Evolutionary conservation across 805 yeast genomes (phyloP), one percentile per base, ranked within the genome.

Genomic region (Kodamaea neixiangensis): DNA sequence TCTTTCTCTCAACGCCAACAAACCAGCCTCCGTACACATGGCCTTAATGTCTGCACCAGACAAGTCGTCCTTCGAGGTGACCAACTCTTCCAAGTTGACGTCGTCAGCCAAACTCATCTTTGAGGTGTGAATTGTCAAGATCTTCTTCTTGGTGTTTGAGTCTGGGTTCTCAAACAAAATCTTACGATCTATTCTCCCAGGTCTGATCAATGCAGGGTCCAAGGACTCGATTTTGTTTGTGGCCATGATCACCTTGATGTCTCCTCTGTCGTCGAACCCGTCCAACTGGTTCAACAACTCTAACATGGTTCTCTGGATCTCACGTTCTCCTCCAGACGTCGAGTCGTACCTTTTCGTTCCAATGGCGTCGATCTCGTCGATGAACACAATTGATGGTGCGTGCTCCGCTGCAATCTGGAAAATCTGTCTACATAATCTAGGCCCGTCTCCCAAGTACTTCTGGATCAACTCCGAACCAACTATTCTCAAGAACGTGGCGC

Each of bases 31-130:
- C 1, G 98, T 92, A 68, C 97, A 91, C 56, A 93, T 90, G 50
- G 97, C 98, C 74, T 93, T 93, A 59, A 93, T 94, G 70, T 93
- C 98, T 3, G 98, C 98, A 54, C 98, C 98, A 7, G 97, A 89
- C 56, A 94, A 78, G 52, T 94, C 98, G 68, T 93, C 97, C 78
- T 92, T 93, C 31, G 93, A 78, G 51, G 86, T 86, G 39, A 93
- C 96, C 59, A 93, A 81, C 63, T 88, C 96, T 58, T 90, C 97
- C 54, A 92, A 78, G 59, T 89, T 89, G 47, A 92, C 96, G 60
- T 92, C 97, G 20, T 83, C 84, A 14, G 94, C 82, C 59, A 92
- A 78, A 61, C 85, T 89, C 98, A 92, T 92, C 73, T 90, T 92
- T 55, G 89, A 83, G 2, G 97, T 92, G 69, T 93, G 98, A 60